Base-by-base conservation (phyloP, 495 filamentous ascomycete genomes). In the Chaetomidium leptoderma region DNA sequence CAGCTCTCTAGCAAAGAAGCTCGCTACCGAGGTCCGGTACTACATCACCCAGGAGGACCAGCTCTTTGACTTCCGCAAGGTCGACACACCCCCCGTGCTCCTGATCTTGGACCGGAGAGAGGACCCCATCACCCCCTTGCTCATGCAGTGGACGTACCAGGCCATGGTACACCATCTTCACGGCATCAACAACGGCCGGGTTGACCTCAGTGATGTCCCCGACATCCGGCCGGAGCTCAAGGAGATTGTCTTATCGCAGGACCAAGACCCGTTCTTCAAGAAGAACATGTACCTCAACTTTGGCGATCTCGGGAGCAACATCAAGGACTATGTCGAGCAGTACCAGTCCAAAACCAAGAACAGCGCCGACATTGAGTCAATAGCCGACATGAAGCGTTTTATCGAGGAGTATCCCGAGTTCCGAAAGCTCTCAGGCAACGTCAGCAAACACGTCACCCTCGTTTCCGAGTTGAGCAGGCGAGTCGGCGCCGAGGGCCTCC, bases 231-330 rank as follows among this genome's bases (percentile, higher is more conserved):
- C 90, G 16, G 93, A 98, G 73, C 78, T 97, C 26, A 91, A 88
- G 73, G 93, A 98, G 75, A 92, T 98, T 57, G 92, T 96, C 11
- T 76, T 98, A 19, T 96, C 92, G 1, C 95, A 95, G 72, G 95
- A 97, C 60, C 95, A 97, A 70, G 93, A 98, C 66, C 95, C 93
- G 0, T 98, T 98, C 75, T 98, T 97, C 76, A 96, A 97, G 74
- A 97, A 96, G 75, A 98, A 98, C 70, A 97, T 98, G 95, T 98
- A 91, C 65, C 85, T 96, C 64, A 98, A 98, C 65, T 98, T 97
- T 70, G 93, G 93, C 40, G 93, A 98, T 61, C 81, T 98, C 19
- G 93, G 93, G 21, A 89, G 93, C 52, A 97, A 96, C 67, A 97
- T 97, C 70, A 97, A 97, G 69, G 92, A 97, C 58, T 97, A 97